phyloP scores from a whole-genome alignment of 768 basidiomycete species.

The Pisolithus marmoratus region DNA sequence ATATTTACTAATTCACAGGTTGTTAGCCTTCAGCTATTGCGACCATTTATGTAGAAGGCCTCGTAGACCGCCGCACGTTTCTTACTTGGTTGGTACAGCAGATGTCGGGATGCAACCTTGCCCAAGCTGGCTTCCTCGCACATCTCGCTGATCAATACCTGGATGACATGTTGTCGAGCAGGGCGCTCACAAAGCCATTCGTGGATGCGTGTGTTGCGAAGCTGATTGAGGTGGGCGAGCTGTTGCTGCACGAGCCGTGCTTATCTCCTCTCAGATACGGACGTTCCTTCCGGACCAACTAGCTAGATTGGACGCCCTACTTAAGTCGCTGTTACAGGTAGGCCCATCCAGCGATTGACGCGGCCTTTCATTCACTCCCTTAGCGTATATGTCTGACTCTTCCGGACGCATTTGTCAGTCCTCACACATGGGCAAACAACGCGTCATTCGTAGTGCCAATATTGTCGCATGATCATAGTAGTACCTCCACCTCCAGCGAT shows the following conservation, averaged over 20 bases:
- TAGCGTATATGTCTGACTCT: slow-evolving; percentile 67
- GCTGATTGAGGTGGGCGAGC: slow-evolving; percentile 50
- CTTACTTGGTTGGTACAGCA: slow-evolving; percentile 77
- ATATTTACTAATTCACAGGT: slow-evolving; percentile 1
- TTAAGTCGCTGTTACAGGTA: slow-evolving; percentile 62
- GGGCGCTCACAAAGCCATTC: slow-evolving; percentile 66
- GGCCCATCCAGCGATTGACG: slow-evolving; percentile 6
- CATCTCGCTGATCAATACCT: slow-evolving; percentile 78
- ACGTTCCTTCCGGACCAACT: slow-evolving; percentile 53
- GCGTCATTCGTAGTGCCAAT: slow-evolving; percentile 32
- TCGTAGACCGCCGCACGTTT: slow-evolving; percentile 75
- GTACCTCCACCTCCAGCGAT: slow-evolving; percentile 11
- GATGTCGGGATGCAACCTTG: slow-evolving; percentile 70
- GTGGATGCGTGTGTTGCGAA: slow-evolving; percentile 66
- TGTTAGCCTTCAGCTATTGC: slow-evolving; percentile 59
- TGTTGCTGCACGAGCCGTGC: neutral
- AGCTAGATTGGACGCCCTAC: slow-evolving; percentile 42
- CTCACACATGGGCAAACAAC: slow-evolving; percentile 59
- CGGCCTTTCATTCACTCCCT: slow-evolving; percentile 1
- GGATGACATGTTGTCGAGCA: slow-evolving; percentile 57
- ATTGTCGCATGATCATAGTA: slow-evolving; percentile 39
- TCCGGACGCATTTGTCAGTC: slow-evolving; percentile 72
- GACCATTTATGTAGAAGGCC: slow-evolving; percentile 71
- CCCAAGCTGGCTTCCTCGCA: slow-evolving; percentile 72
- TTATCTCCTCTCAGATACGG: slow-evolving; percentile 42